Base-by-base conservation (phyloP, 345 rosid species). In the Zanthoxylum bungeanum region DNA sequence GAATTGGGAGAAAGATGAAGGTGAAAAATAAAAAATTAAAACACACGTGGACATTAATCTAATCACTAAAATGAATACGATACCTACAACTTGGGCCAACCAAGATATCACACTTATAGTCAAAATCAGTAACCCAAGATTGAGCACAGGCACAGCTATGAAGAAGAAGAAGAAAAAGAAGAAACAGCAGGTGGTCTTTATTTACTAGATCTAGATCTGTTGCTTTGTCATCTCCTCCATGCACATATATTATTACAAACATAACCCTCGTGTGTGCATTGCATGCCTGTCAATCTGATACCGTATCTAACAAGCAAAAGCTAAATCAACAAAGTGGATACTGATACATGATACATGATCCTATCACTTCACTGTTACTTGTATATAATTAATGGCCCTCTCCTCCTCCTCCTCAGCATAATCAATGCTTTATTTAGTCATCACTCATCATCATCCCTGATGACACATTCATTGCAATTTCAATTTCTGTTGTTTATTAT, bases 231-330 rank as follows among this genome's bases (percentile, higher is more conserved):
- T 2, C 17, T 44, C 6, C 6, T 16, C 49, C 49, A 44, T 14
- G 49, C 49, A 44, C 5, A 44, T 11, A 44, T 19, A 14, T 10
- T n/a, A 42, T 42, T 12, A 42, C n/a, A 17, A 8, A 16, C 42
- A 39, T 30, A 17, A 2, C 49, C 63, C 70, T 59, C 55, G 59
- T 51, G 68, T 50, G 73, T 30, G 5, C 22, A 21, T 37, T 4
- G 21, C 56, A 1, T 28, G 16, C 19, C 44, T 31, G 31, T 69
- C 64, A 27, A 27, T 44, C 44, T 58, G 86, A 64, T 76, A 34
- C 47, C 74, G 60, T 73, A 52, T 73, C 69, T 9, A 53, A 64
- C 76, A 80, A 80, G 86, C 83, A 76, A 75, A 42, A 58, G 4
- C 28, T 34, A 30, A 30, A 50, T 19, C 28, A 69, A 14, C n/a